Conservation (phyloP, 169 alveolate species). For the Eimeria zaria region DNA sequence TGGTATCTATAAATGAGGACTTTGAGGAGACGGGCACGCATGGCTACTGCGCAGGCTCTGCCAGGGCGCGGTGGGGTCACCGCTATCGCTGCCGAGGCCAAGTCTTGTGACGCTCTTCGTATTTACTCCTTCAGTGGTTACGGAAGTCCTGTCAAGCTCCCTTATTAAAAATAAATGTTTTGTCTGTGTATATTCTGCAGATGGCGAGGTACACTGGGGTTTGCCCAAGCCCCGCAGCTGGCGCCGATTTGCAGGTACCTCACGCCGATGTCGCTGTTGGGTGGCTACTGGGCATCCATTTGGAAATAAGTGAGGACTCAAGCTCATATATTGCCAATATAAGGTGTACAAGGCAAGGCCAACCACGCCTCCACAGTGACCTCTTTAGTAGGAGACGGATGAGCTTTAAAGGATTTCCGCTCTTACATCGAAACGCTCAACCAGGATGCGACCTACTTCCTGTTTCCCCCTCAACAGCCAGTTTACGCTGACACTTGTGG, state of each 20-base stretch:
- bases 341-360: not conserved
- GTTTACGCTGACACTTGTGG: not conserved
- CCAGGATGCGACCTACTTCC: not conserved
- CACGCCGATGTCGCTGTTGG: not conserved
- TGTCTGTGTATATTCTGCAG: not conserved
- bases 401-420: not conserved
- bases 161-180: not conserved
- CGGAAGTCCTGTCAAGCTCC: not conserved
- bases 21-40: not conserved
- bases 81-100: conserved; percentile 2
- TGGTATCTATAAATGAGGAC: not conserved
- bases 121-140: not conserved
- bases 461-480: not conserved
- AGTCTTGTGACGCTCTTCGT: not conserved
- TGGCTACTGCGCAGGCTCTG: conserved; percentile 15
- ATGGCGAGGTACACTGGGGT: not conserved
- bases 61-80: conserved; percentile 41
- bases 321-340: not conserved
- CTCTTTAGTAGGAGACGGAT: not conserved
- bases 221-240: conserved; percentile 8
- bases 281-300: not conserved
- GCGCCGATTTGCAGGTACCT: not conserved
- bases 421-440: not conserved
- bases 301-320: not conserved
- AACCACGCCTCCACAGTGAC: not conserved